Evolutionary conservation across 2,329 filamentous ascomycete genomes (phyloP), one percentile per base, ranked within the genome.

Genomic region (Macrophomina tecta): DNA sequence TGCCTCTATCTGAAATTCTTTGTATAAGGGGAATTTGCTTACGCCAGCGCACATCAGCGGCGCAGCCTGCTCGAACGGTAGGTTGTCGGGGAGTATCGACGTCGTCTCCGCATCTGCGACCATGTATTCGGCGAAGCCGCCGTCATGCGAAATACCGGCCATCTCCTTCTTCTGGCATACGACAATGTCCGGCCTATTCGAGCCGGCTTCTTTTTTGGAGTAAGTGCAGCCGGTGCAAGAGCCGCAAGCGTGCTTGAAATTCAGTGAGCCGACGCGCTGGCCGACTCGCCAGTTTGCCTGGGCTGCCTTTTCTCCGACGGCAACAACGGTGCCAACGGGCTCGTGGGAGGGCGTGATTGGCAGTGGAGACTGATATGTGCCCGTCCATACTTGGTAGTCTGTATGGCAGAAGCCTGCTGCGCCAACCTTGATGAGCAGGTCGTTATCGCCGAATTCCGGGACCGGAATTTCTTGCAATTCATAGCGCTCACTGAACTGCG

Each of bases 31-130:
- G 23, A 3, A 70, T 23, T 23, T 23, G 23, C 73, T 70, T 68
- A 76, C 76, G 2, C 75, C 75, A n/a, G 76, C 75, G 66, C 76
- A 78, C 73, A 76, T 76, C n/a, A 77, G 66, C 14, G 75, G 76
- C 16, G 73, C 76, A 2, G 72, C 74, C 66, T 78, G 72, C 23
- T 70, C 72, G 7, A 69, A 72, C 0, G 75, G 70, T 1, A 77
- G 64, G 28, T 69, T 69, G 3, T 75, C 70, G 1, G 72, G 74
- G 1, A 75, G 65, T 34, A 67, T 40, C 11, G 65, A 62, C 11
- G 73, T 73, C 1, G 72, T 74, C 1, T 71, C 67, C 0, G 74
- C 74, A 67, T 77, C 75, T 5, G 74, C 75, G 30, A 76, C 69
- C 70, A 77, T 75, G 18, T 73, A 77, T 34, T 78, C 68, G 4